A percentile compares a stretch with the other conserved stretches of the same genome.
Evolutionary conservation across 2,329 filamentous ascomycete genomes (phyloP).

Genomic region (Alternaria postmessia): DNA sequence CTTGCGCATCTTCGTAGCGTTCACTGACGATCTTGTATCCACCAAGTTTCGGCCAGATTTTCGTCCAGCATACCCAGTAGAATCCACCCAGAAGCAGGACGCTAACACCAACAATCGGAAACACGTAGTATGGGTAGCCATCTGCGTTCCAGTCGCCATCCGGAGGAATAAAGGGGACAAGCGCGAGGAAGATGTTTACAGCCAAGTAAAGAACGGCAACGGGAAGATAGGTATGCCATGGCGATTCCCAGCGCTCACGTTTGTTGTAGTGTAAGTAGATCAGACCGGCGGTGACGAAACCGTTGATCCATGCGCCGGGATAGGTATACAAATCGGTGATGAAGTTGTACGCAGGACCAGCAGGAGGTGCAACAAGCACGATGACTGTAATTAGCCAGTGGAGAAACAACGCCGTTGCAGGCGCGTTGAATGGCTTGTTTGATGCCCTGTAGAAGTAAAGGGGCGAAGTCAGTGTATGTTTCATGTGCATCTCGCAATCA

Average conservation of each 20-base stretch:
- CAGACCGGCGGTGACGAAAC: constrained; percentile 47
- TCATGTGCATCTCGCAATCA: not conserved
- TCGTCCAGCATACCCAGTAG: constrained; percentile 45
- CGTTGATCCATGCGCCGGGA: constrained; percentile 49
- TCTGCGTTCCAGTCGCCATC: constrained; percentile 53
- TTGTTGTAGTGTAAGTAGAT: constrained; percentile 49
- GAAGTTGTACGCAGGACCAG: constrained; percentile 74
- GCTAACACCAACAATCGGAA: constrained; percentile 54
- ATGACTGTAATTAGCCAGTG: constrained; percentile 73
- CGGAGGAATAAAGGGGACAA: constrained; percentile 55
- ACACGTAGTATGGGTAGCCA: constrained; percentile 56
- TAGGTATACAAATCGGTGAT: constrained; percentile 62
- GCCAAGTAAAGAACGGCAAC: constrained; percentile 50
- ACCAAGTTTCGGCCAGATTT: constrained; percentile 34
- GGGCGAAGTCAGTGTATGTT: not conserved
- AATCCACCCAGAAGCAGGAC: constrained; percentile 49
- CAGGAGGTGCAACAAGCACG: constrained; percentile 71
- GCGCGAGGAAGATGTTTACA: constrained; percentile 53
- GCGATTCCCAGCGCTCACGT: constrained; percentile 45
- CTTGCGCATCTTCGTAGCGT: constrained; percentile 38
- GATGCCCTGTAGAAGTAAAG: constrained; percentile 61
- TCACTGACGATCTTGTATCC: constrained; percentile 44
- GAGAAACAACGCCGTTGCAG: constrained; percentile 62
- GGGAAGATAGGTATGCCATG: constrained; percentile 50
- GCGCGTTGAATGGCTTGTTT: constrained; percentile 72